Conservation (phyloP, 345 rosid genomes). For the Acer saccharum region DNA sequence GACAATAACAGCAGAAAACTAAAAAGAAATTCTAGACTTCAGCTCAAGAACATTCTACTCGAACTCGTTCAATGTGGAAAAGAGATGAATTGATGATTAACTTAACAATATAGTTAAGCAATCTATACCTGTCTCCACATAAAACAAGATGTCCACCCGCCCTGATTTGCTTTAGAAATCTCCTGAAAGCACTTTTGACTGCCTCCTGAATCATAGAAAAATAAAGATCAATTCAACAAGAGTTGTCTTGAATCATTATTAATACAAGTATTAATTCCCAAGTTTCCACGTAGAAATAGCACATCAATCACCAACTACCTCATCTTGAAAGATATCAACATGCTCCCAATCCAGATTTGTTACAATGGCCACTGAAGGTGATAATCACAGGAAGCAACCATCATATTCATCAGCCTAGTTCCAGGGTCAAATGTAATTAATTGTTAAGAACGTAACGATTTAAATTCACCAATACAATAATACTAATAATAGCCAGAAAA, state of each 20-base stretch:
- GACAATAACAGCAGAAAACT: neutral
- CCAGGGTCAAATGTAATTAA: constrained; percentile 6
- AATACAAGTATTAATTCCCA: constrained; percentile 10
- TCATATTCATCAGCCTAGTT: constrained; percentile 45
- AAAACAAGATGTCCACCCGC: constrained; percentile 31
- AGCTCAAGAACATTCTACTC: neutral
- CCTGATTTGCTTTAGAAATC: constrained; percentile 30
- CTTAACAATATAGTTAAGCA: neutral
- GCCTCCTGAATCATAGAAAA: constrained; percentile 24
- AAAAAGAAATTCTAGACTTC: neutral
- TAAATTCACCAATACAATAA: neutral
- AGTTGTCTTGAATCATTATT: neutral
- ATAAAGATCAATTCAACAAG: neutral
- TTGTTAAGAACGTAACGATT: neutral
- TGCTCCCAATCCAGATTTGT: constrained; percentile 46
- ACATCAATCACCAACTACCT: constrained; percentile 28
- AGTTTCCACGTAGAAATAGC: neutral
- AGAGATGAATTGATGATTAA: neutral
- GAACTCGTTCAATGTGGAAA: neutral
- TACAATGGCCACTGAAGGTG: constrained; percentile 36
- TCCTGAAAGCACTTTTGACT: constrained; percentile 20
- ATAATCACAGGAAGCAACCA: constrained; percentile 39
- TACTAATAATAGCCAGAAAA: neutral
- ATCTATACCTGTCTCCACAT: constrained; percentile 34
- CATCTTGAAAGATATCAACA: constrained; percentile 34